Evolutionary conservation across 2,329 filamentous ascomycete genomes (phyloP).

Genomic region (Microcyclosporella mali): DNA sequence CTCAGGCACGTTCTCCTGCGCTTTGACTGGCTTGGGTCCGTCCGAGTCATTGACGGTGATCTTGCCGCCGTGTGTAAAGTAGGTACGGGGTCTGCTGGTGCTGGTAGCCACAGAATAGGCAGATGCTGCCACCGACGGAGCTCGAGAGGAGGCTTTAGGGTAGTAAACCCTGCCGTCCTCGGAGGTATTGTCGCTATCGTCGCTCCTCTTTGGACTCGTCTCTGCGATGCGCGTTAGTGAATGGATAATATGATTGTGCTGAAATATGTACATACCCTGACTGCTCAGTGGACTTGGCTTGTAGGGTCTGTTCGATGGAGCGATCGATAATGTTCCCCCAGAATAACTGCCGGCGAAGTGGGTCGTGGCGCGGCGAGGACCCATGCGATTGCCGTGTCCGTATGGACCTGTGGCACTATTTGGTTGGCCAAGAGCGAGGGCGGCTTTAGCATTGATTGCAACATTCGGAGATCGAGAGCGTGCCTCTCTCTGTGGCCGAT

Average conservation of each 20-base stretch:
- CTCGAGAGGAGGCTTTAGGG: slow-evolving; percentile 6
- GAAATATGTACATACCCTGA: slow-evolving; percentile 18
- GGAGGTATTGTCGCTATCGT: slow-evolving; percentile 14
- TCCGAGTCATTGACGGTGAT: slow-evolving; percentile 17
- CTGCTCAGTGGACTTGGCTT: slow-evolving; percentile 20
- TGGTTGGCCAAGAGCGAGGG: slow-evolving; percentile 9
- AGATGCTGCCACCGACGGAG: not conserved
- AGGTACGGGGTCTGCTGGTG: slow-evolving; percentile 19
- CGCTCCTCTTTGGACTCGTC: slow-evolving; percentile 20
- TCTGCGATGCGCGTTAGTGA: slow-evolving; percentile 12
- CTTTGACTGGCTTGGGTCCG: slow-evolving; percentile 3
- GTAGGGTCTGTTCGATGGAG: slow-evolving; percentile 7
- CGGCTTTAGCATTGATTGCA: slow-evolving; percentile 3
- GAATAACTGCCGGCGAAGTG: slow-evolving; percentile 6
- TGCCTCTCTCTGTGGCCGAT: slow-evolving; percentile 7
- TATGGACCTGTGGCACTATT: not conserved
- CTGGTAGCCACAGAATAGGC: slow-evolving; percentile 9
- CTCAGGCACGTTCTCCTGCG: slow-evolving; percentile 3
- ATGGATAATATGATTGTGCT: not conserved
- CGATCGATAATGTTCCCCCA: slow-evolving; percentile 1
- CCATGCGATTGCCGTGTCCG: slow-evolving; percentile 1
- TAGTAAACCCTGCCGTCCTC: slow-evolving; percentile 15
- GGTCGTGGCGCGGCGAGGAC: slow-evolving; percentile 9
- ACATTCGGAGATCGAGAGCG: slow-evolving; percentile 8
- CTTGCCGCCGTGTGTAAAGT: slow-evolving; percentile 27